Evolutionary conservation across 345 rosid genomes (phyloP), one percentile per base, ranked within the genome.

Genomic region (Arabidopsis thaliana): DNA sequence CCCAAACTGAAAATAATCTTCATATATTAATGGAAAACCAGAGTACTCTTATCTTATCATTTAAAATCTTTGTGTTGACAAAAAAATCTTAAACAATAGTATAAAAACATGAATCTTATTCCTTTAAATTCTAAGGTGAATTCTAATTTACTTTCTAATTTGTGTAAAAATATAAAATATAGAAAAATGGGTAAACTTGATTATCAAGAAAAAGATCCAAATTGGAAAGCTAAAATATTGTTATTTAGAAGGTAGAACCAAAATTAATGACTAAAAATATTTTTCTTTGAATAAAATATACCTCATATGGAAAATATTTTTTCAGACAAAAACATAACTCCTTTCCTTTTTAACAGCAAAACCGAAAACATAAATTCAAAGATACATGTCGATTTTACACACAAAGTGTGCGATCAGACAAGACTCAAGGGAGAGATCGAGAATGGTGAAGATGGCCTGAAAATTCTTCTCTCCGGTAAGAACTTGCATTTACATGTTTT

Each of bases 291-390:
- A 49, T 28, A 30, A 41, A 62, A n/a, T 36, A 30, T 48, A 67
- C 48, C 68, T 13, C 36, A 20, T 9, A 42, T 24, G 42, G 64
- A 53, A 61, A 68, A 61, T 69, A 60, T 69, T n/a, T 52, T 61
- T 49, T 42, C 45, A 69, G 38, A 61, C 38, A 52, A 63, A 51
- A 55, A 53, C 59, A 63, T 55, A 63, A 73, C 46, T 45, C 56
- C 59, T 70, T 77, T 77, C 80, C 76, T 28, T 63, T 70, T 13
- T 4, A 70, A 55, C 10, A 46, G 3, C 28, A 24, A 76, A 76
- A 76, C 75, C 13, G 75, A 45, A 63, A 69, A 63, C 40, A 45
- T 44, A 28, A 16, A 69, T 25, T 24, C 0, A 37, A 55, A 53
- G 49, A 63, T 24, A 52, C 36, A 23, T 41, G 40, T 56, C 12